phyloP scores from a whole-genome alignment of 805 yeast genomes.

The Wickerhamiella bombiphila region DNA sequence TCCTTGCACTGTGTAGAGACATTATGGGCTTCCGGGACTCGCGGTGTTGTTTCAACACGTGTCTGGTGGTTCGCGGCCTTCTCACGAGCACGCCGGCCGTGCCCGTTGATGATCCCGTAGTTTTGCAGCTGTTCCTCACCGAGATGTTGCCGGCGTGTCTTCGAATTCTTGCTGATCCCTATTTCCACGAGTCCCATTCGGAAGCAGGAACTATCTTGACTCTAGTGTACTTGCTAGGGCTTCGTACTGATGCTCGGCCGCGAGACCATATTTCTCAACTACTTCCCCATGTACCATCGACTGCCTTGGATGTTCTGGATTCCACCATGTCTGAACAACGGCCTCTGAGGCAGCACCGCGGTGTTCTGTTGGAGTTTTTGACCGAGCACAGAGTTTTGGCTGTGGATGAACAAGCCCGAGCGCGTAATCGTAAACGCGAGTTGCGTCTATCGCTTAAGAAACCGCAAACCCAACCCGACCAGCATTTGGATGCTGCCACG shows the following conservation, averaged over 20 bases:
- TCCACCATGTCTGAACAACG: constrained; percentile 41
- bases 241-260: constrained; percentile 49
- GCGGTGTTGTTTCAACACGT: constrained; percentile 82
- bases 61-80: constrained; percentile 61
- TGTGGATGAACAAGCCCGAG: constrained; percentile 24
- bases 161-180: constrained; percentile 52
- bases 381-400: constrained; percentile 37
- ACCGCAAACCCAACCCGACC: constrained; percentile 11
- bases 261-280: constrained; percentile 40
- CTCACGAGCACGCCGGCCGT: constrained; percentile 38
- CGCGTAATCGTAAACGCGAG: constrained; percentile 14
- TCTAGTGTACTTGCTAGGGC: constrained; percentile 56
- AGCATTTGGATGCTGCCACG: constrained; percentile 17
- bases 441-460: constrained; percentile 14
- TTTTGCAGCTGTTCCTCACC: constrained; percentile 53
- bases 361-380: constrained; percentile 64
- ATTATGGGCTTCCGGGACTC: constrained; percentile 74
- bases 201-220: constrained; percentile 89
- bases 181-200: constrained; percentile 71
- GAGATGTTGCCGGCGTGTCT: constrained; percentile 57
- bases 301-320: constrained; percentile 49
- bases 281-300: constrained; percentile 29
- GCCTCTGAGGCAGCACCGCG: constrained; percentile 67
- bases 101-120: constrained; percentile 53
- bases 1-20: constrained; percentile 59